phyloP scores from a whole-genome alignment of 805 yeast genomes.

The Pichia pseudocactophila region DNA sequence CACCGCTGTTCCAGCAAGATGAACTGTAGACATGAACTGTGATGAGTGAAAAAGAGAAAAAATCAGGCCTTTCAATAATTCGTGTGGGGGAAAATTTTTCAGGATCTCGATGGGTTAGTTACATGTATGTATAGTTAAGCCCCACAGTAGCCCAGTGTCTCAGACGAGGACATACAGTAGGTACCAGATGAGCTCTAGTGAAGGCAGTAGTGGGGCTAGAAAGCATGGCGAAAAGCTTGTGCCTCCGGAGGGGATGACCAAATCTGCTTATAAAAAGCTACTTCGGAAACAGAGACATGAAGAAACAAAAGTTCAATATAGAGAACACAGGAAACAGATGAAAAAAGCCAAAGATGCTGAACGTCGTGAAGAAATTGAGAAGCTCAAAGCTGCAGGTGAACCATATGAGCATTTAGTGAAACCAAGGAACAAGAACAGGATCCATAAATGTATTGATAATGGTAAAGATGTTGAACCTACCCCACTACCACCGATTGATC shows the following conservation, averaged over 20 bases:
- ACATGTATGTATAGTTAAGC: too few relatives aligned
- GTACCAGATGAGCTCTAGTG: background rate
- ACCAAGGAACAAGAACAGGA: slow-evolving; percentile 26
- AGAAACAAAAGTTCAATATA: slow-evolving; percentile 52
- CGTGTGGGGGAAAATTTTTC: background rate
- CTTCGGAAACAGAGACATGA: slow-evolving; percentile 49
- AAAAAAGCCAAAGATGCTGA: slow-evolving; percentile 34
- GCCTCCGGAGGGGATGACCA: slow-evolving; percentile 83
- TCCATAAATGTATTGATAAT: slow-evolving; percentile 6
- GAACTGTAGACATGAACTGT: too few relatives aligned
- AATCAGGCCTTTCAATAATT: too few relatives aligned
- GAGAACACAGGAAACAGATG: slow-evolving; percentile 45
- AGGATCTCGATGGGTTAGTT: too few relatives aligned
- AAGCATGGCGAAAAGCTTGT: slow-evolving; percentile 13
- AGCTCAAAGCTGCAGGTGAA: slow-evolving; percentile 33
- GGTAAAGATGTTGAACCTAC: slow-evolving; percentile 41
- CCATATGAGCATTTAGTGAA: slow-evolving; percentile 27
- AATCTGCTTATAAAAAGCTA: slow-evolving; percentile 71
- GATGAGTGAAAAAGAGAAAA: too few relatives aligned
- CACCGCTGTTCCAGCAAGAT: too few relatives aligned
- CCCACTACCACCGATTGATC: slow-evolving; percentile 27
- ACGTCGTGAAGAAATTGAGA: slow-evolving; percentile 23
- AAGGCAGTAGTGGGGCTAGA: slow-evolving; percentile 6
- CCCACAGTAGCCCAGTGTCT: too few relatives aligned
- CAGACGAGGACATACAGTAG: too few relatives aligned